phyloP scores from a whole-genome alignment of 1,139 yeast species.

The Zygosaccharomyces pseudobailii region DNA sequence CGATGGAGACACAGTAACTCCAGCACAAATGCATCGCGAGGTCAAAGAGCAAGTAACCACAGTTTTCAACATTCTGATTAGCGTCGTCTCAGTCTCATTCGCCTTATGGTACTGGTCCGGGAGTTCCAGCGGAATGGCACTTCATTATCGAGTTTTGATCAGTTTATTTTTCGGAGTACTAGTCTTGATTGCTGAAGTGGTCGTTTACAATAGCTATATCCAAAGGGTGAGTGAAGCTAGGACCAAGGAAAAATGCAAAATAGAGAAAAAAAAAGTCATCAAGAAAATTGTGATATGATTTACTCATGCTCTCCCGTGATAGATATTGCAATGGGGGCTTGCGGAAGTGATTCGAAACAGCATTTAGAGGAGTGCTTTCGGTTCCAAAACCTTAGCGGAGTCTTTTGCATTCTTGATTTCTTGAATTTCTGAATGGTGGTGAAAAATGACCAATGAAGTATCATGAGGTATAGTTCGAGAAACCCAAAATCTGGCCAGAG shows the following conservation, averaged over 20 bases:
- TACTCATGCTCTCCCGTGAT: conserved; percentile 13
- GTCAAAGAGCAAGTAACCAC: conserved; percentile 78
- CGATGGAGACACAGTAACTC: conserved; percentile 38
- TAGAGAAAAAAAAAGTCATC: conserved; percentile 56
- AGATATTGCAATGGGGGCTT: conserved; percentile 11
- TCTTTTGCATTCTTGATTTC: background rate
- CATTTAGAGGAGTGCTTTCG: background rate
- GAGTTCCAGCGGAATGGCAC: conserved; percentile 47
- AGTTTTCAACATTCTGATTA: conserved; percentile 68
- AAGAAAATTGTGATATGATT: conserved; percentile 24
- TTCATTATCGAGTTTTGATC: conserved; percentile 58
- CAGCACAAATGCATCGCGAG: conserved; percentile 61
- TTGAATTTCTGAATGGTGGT: conserved; percentile 22
- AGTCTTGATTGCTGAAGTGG: conserved; percentile 84
- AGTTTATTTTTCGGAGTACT: conserved; percentile 68
- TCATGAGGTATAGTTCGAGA: conserved; percentile 43
- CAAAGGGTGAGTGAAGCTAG: conserved; percentile 69
- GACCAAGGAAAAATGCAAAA: conserved; percentile 47
- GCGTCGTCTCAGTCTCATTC: conserved; percentile 77
- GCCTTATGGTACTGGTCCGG: conserved; percentile 95
- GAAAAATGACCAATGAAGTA: conserved; percentile 51
- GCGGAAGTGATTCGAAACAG: conserved; percentile 7
- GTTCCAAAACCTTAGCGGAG: background rate
- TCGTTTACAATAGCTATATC: conserved; percentile 76
- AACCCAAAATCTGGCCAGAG: conserved; percentile 86